A percentile compares a stretch with the other conserved stretches of the same genome.
These are phyloP conservation scores for Ogataea sp. DNA, from an alignment of 805 yeast species.

Conservation along the genomic window DNA sequence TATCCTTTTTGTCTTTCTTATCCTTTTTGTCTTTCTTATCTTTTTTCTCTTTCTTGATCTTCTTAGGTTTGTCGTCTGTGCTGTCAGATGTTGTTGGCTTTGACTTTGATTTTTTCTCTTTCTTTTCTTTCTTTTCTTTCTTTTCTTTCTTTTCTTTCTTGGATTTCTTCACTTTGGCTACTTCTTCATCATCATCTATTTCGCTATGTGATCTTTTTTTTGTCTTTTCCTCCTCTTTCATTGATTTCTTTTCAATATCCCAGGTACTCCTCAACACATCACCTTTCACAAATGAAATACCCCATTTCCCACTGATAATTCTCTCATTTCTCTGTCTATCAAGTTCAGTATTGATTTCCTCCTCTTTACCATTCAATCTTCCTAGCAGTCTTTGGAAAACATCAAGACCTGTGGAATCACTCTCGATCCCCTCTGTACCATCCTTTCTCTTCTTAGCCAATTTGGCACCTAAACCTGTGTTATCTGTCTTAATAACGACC, in stretches of 20 bases:
- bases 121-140: conserved; percentile 11
- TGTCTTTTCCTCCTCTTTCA: conserved; percentile 9
- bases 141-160: conserved; percentile 16
- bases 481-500: conserved; percentile 75
- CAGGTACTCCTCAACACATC: conserved; percentile 78
- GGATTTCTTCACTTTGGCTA: conserved; percentile 11
- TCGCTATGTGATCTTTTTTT: conserved; percentile 6
- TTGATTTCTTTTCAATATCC: conserved; percentile 47
- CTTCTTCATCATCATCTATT: conserved; percentile 10
- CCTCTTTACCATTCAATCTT: conserved; percentile 80
- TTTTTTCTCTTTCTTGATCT: conserved; percentile 14
- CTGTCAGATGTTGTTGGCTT: conserved; percentile 11
- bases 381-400: conserved; percentile 89
- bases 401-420: conserved; percentile 84
- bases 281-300: conserved; percentile 80
- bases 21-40: conserved; percentile 16
- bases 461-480: conserved; percentile 83
- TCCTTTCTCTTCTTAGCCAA: conserved; percentile 41
- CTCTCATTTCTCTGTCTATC: conserved; percentile 61
- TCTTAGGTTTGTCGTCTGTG: conserved; percentile 7
- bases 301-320: conserved; percentile 80
- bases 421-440: conserved; percentile 52
- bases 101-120: conserved; percentile 14
- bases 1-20: conserved; percentile 18
- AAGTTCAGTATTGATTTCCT: conserved; percentile 51